These are phyloP conservation scores for Margaritispora aquatica DNA, from an alignment of 495 filamentous ascomycete species.

Conservation along the genomic window DNA sequence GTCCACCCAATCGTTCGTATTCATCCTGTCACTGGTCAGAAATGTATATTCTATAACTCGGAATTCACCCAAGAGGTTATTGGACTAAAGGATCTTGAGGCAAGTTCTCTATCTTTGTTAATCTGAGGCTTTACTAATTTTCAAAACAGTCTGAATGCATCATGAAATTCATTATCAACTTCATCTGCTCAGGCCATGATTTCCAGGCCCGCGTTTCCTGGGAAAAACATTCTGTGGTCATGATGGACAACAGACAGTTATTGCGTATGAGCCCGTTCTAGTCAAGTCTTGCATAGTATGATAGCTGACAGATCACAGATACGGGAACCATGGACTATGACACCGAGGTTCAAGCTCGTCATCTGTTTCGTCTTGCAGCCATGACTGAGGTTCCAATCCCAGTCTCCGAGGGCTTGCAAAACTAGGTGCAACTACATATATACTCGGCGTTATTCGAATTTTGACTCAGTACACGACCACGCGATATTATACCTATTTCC, in stretches of 20 bases:
- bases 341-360: constrained; percentile 41
- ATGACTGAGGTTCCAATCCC: constrained; percentile 47
- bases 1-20: constrained; percentile 57
- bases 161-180: constrained; percentile 34
- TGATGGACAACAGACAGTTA: constrained; percentile 46
- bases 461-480: not conserved
- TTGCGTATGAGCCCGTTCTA: constrained; percentile 38
- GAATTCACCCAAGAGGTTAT: constrained; percentile 31
- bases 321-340: constrained; percentile 49
- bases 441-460: not conserved
- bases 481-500: not conserved
- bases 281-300: not conserved
- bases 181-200: constrained; percentile 34
- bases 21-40: constrained; percentile 63
- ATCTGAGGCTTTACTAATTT: not conserved
- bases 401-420: constrained; percentile 29
- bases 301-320: constrained; percentile 28
- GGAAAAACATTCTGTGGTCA: constrained; percentile 33
- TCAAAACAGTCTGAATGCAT: constrained; percentile 28
- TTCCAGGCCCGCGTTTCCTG: constrained; percentile 35
- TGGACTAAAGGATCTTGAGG: constrained; percentile 39
- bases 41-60: constrained; percentile 61
- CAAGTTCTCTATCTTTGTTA: not conserved
- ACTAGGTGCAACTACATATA: not conserved
- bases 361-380: constrained; percentile 48